Evolutionary conservation across 352 stramenopile species (phyloP).

Genomic region (Phytophthora nicotianae): DNA sequence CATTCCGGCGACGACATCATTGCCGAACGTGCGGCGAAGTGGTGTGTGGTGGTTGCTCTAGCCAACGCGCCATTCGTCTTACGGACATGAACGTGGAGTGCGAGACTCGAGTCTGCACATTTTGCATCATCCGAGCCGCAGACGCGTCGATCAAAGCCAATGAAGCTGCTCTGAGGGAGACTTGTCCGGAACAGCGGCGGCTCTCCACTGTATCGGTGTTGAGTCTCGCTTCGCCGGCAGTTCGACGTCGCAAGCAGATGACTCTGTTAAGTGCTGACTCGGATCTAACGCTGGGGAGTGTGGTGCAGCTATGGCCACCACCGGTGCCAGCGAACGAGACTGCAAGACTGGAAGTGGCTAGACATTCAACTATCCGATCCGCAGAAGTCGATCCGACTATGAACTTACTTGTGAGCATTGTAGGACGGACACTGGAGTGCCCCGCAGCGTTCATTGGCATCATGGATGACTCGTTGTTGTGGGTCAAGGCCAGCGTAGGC

Average conservation of each 20-base stretch:
- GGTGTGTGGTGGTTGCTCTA: constrained; percentile 74
- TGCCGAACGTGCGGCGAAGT: constrained; percentile 82
- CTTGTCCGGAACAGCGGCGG: constrained; percentile 13
- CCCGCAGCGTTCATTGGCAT: constrained; percentile 74
- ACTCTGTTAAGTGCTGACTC: constrained; percentile 67
- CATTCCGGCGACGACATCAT: constrained; percentile 78
- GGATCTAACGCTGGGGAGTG: constrained; percentile 60
- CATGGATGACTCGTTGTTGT: constrained; percentile 56
- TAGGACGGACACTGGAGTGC: constrained; percentile 69
- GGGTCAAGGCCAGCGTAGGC: constrained; percentile 73
- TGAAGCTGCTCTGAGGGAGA: constrained; percentile 48
- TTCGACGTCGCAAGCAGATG: constrained; percentile 42
- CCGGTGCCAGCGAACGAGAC: constrained; percentile 53
- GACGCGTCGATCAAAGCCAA: constrained; percentile 70
- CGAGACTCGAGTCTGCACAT: constrained; percentile 76
- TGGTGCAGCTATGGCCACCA: constrained; percentile 71
- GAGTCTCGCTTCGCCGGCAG: constrained; percentile 20
- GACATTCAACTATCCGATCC: constrained; percentile 55
- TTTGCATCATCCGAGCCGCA: constrained; percentile 81
- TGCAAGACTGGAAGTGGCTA: constrained; percentile 52
- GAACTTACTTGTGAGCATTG: constrained; percentile 72
- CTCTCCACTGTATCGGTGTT: constrained; percentile 37
- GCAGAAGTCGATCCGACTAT: constrained; percentile 72
- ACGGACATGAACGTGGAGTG: constrained; percentile 84
- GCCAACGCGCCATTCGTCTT: constrained; percentile 71